These are phyloP conservation scores for Aristolochia fimbriata DNA, from an alignment of 164 flowering plant species.

Conservation along the genomic window DNA sequence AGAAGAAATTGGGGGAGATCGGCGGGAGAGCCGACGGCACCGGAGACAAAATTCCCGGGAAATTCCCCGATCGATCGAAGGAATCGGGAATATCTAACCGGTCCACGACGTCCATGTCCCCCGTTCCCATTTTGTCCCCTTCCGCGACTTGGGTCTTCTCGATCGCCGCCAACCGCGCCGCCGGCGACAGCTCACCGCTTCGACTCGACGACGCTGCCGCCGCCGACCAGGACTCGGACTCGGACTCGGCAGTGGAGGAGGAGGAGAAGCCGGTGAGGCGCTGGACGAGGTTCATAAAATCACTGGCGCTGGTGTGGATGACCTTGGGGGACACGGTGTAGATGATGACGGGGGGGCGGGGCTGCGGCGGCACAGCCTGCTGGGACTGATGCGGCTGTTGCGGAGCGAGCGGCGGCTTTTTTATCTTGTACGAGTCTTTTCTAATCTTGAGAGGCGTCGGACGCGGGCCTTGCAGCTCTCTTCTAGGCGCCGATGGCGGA, in stretches of 20 bases:
- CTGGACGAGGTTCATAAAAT: slow-evolving; percentile 38
- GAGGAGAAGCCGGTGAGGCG: slow-evolving; percentile 28
- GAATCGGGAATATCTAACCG: slow-evolving; percentile 12
- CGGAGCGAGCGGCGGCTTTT: slow-evolving; percentile 58
- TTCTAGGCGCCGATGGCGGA: slow-evolving; percentile 21
- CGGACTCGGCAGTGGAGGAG: slow-evolving; percentile 1
- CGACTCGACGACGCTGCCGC: slow-evolving; percentile 17
- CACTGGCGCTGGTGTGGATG: slow-evolving; percentile 30
- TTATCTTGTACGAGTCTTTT: slow-evolving; percentile 64
- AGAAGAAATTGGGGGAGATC: slow-evolving; percentile 46
- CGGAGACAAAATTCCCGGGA: slow-evolving; percentile 78
- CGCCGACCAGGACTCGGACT: slow-evolving; percentile 11
- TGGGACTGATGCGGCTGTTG: slow-evolving; percentile 11
- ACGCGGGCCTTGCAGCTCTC: slow-evolving; percentile 65
- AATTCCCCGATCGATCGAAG: slow-evolving; percentile 13
- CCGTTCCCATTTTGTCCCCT: slow-evolving; percentile 8
- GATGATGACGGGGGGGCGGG: slow-evolving; percentile 46
- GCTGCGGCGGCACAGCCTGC: slow-evolving; percentile 13
- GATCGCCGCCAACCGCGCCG: slow-evolving; percentile 39
- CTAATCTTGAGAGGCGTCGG: slow-evolving; percentile 53
- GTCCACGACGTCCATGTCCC: slow-evolving; percentile 5
- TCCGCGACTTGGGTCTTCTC: slow-evolving; percentile 24
- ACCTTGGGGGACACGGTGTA: slow-evolving; percentile 48
- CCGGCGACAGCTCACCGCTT: slow-evolving; percentile 35
- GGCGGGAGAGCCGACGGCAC: slow-evolving; percentile 54